Evolutionary conservation across 2,329 filamentous ascomycete genomes (phyloP), one percentile per base, ranked within the genome.

Genomic region (Boeremia lycopersici): DNA sequence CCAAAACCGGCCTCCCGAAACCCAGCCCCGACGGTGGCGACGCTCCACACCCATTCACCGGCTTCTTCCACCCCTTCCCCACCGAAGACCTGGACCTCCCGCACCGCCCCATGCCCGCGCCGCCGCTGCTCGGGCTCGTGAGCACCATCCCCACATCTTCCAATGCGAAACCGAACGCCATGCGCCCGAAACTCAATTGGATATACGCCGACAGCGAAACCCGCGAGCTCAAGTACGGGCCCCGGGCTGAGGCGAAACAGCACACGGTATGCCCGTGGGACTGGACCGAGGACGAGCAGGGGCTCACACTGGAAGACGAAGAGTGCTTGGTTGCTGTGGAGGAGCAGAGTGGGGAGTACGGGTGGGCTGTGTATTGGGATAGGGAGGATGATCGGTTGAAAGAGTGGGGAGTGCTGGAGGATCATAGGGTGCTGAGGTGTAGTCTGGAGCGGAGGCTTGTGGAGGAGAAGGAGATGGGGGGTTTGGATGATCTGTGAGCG

Each of bases 201-300:
- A 80, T 89, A 17, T 89, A 86, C 62, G 81, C 84, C 2, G 84
- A 89, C 67, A 81, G 79, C 31, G 73, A 83, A 12, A 87, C 85
- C 1, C 74, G 83, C 39, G 82, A 87, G 68, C 56, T 88, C 33
- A 84, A 82, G 61, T 87, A 88, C 63, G 86, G 86, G 2, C 86
- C 86, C 8, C 84, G 89, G n/a, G 85, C 84, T 38, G 87, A 89
- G 60, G 91, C 89, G 33, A 79, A 87, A 43, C 84, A 81, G 28
- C 89, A 96, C 73, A 77, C 87, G 54, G 84, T 93, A 46, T 91
- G 91, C 19, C 87, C 89, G 2, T 96, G 89, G 88, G 88, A 91
- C 65, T 96, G 90, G 87, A 90, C 84, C 1, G 82, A 86, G 29
- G 84, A 89, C 59, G 78, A 80, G 42, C 63, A 70, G 40, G 72